Percentiles rank a stretch among this genome's conserved stretches.
Evolutionary conservation across 192 early-diverging fungal species (phyloP).

Genomic region (Entomortierella lignicola): DNA sequence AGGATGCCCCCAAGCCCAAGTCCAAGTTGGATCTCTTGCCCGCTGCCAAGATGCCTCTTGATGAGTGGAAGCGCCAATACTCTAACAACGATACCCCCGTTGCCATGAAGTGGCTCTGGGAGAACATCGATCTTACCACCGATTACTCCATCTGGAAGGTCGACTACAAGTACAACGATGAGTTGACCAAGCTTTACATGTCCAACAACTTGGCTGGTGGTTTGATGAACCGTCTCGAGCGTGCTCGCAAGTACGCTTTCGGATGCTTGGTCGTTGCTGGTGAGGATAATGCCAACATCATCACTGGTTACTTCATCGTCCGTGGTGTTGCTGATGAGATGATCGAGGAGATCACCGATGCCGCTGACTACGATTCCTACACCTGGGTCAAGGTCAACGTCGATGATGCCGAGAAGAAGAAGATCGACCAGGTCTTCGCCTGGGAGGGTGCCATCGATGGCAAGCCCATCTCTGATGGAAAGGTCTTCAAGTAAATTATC

Average conservation of each 20-base stretch:
- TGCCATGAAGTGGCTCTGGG: conserved; percentile 95
- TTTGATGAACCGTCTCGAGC: conserved; percentile 92
- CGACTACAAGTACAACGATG: conserved; percentile 96
- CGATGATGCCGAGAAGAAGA: conserved; percentile 63
- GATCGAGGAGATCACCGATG: conserved; percentile 65
- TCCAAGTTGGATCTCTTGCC: conserved; percentile 90
- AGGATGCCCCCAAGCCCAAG: conserved; percentile 91
- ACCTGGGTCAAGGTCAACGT: conserved; percentile 81
- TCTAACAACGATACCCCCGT: conserved; percentile 94
- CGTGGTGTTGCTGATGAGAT: conserved; percentile 69
- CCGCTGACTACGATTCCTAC: conserved; percentile 92
- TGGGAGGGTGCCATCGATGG: conserved; percentile 88
- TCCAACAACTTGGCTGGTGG: conserved; percentile 95
- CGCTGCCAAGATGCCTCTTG: conserved; percentile 82
- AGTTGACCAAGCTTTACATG: conserved; percentile 91
- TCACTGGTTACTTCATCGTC: conserved; percentile 95
- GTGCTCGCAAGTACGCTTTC: conserved; percentile 95
- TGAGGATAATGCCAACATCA: conserved; percentile 86
- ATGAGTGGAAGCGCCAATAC: conserved; percentile 98
- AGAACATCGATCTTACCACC: conserved; percentile 81
- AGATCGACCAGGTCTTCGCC: conserved; percentile 61
- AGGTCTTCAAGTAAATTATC: conserved; percentile 80
- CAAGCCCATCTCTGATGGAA: conserved; percentile 84
- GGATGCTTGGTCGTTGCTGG: conserved; percentile 87
- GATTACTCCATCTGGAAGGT: conserved; percentile 94